Percentiles rank a stretch among this genome's conserved stretches.
These are phyloP conservation scores for Coemansia sp. DNA, from an alignment of 192 early-diverging fungal genomes.

Conservation along the genomic window DNA sequence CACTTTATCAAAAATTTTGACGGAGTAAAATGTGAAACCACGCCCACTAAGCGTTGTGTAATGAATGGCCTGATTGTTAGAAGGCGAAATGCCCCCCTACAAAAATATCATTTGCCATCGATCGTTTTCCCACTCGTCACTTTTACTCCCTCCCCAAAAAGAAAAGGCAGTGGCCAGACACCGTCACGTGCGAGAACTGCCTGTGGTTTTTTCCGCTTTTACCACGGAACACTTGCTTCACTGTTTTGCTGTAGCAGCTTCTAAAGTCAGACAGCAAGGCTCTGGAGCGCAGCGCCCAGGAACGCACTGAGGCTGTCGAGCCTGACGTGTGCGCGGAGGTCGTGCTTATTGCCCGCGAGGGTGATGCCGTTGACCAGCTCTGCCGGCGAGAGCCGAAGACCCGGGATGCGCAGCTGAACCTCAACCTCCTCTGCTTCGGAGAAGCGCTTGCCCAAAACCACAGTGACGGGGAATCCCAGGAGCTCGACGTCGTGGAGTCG, in stretches of 20 bases:
- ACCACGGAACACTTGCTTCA: too few species aligned
- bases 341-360: constrained; percentile 6
- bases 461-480: constrained; percentile 78
- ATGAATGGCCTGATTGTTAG: too few species aligned
- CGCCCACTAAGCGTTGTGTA: too few species aligned
- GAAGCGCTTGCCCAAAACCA: constrained; percentile 72
- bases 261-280: too few species aligned
- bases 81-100: too few species aligned
- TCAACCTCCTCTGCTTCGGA: constrained; percentile 24
- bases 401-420: constrained; percentile 45
- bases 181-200: not conserved
- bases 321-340: constrained; percentile 23
- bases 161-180: not conserved
- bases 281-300: constrained; percentile 15
- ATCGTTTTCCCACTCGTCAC: too few species aligned
- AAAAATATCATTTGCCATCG: too few species aligned
- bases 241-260: too few species aligned
- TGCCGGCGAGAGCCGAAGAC: constrained; percentile 4
- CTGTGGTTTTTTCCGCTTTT: constrained; percentile 1
- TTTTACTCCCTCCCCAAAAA: too few species aligned
- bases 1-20: too few species aligned
- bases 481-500: constrained; percentile 81
- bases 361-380: constrained; percentile 2
- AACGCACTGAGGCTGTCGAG: constrained; percentile 22
- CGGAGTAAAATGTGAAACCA: too few species aligned